These are phyloP conservation scores for Rhynchosporium secalis DNA, from an alignment of 2,329 filamentous ascomycete genomes.

Conservation along the genomic window DNA sequence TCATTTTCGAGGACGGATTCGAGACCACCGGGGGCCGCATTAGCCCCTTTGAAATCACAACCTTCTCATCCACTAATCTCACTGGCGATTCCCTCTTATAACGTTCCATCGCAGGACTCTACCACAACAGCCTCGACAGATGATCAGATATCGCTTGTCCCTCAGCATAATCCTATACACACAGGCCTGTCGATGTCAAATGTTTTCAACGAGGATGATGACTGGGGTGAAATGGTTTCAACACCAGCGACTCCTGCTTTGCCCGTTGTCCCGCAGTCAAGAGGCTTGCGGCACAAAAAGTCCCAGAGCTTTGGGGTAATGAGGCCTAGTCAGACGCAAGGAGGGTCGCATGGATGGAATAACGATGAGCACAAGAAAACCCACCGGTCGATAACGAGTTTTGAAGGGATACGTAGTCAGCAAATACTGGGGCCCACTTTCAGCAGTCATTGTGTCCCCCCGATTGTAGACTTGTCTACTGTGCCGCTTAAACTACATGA, in stretches of 20 bases:
- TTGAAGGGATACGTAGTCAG: slow-evolving; percentile 15
- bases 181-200: slow-evolving; percentile 10
- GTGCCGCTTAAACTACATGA: not conserved
- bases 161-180: not conserved
- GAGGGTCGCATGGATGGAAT: not conserved
- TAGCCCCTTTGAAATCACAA: not conserved
- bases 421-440: not conserved
- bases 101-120: not conserved
- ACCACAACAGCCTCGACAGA: not conserved
- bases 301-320: slow-evolving; percentile 28
- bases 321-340: not conserved
- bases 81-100: not conserved
- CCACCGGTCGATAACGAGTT: slow-evolving; percentile 17
- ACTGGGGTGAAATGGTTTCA: slow-evolving; percentile 44
- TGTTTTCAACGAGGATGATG: slow-evolving; percentile 37
- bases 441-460: not conserved
- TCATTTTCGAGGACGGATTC: not conserved
- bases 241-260: slow-evolving; percentile 34
- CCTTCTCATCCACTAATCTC: not conserved
- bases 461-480: not conserved
- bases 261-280: slow-evolving; percentile 20
- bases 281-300: slow-evolving; percentile 27
- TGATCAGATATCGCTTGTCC: not conserved
- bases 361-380: not conserved
- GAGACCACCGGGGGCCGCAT: not conserved